A percentile compares a stretch with the other conserved stretches of the same genome.
These are phyloP conservation scores for Psidium guajava DNA, from an alignment of 345 rosid species.

Conservation along the genomic window DNA sequence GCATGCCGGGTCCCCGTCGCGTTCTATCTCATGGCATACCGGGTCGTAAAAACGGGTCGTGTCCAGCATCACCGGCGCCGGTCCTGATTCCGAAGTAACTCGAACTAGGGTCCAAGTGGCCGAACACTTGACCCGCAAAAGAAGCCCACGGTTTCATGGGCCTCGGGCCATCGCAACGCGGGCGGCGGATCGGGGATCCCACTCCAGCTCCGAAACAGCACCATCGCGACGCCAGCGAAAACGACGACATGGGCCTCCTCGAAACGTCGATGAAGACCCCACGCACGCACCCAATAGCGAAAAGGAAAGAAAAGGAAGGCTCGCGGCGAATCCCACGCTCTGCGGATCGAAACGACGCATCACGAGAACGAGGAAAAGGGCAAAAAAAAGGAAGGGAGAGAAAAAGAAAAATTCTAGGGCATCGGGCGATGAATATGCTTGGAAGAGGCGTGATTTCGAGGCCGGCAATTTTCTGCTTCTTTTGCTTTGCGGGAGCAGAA, in stretches of 20 bases:
- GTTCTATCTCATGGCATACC: not conserved
- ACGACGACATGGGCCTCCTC: not conserved
- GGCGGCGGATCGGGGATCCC: not conserved
- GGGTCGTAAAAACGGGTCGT: not conserved
- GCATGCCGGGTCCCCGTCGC: not conserved
- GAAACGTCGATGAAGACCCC: not conserved
- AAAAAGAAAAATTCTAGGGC: not conserved
- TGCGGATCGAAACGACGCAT: not conserved
- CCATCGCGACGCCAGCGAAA: not conserved
- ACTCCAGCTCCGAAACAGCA: not conserved
- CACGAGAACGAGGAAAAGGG: too few species aligned
- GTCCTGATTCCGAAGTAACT: not conserved
- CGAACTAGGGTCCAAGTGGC: not conserved
- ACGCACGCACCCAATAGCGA: not conserved
- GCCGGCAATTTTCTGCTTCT: not conserved
- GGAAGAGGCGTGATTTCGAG: not conserved
- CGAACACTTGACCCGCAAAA: not conserved
- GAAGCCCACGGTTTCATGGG: not conserved
- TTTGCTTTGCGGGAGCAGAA: not conserved
- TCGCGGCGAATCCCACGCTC: not conserved
- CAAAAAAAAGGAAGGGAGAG: too few species aligned
- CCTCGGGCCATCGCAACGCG: not conserved
- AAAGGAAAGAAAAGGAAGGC: too few species aligned
- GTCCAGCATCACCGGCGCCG: too few species aligned
- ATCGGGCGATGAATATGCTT: not conserved